Evolutionary conservation across 1,139 yeast species (phyloP).

Genomic region (Blastobotrys petasosporus): DNA sequence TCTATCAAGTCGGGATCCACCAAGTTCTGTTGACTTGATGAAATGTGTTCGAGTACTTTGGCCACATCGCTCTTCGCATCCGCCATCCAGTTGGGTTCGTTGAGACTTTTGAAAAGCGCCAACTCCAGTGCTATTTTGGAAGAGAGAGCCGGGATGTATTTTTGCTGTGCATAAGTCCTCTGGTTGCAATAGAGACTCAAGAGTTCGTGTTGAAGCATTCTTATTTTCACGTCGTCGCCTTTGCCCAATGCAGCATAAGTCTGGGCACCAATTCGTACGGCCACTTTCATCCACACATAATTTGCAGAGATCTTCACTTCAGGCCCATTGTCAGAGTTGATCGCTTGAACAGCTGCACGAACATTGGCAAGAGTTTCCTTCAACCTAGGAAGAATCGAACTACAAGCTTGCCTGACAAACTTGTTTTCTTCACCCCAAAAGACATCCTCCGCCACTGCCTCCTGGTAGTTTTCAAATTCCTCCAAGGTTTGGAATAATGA

Average conservation of each 20-base stretch:
- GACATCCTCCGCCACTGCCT: slow-evolving; percentile 9
- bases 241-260: slow-evolving; percentile 2
- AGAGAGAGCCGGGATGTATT: slow-evolving; percentile 22
- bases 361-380: slow-evolving; percentile 3
- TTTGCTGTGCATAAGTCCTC: slow-evolving; percentile 19
- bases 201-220: slow-evolving; percentile 15
- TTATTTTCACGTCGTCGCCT: slow-evolving; percentile 1
- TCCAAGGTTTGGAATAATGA: slow-evolving; percentile 16
- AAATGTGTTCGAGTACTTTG: neutral
- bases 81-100: slow-evolving; percentile 7
- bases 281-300: slow-evolving; percentile 12
- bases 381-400: neutral
- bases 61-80: slow-evolving; percentile 7
- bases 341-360: neutral
- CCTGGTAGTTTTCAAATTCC: slow-evolving; percentile 15
- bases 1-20: slow-evolving; percentile 16
- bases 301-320: slow-evolving; percentile 4
- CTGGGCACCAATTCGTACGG: slow-evolving; percentile 13
- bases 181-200: slow-evolving; percentile 26
- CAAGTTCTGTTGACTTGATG: neutral
- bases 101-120: slow-evolving; percentile 11
- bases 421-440: slow-evolving; percentile 13
- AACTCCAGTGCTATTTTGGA: slow-evolving; percentile 29
- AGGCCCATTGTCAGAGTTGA: neutral
- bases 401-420: slow-evolving; percentile 5